Conservation (phyloP, 768 basidiomycete species). For the Tephrocybe sp. region DNA sequence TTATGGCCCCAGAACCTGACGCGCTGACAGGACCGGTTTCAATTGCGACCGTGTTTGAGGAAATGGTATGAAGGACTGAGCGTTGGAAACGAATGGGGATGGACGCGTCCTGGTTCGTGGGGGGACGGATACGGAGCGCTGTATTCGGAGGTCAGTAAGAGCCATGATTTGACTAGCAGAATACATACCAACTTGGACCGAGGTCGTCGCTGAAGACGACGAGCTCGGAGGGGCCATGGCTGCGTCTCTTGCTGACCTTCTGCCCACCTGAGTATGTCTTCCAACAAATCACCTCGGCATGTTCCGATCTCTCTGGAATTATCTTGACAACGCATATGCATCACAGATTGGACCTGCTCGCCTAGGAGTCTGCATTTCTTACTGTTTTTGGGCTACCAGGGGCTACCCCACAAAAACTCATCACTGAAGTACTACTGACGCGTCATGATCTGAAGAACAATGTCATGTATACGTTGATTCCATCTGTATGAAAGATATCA, state of each 20-base stretch:
- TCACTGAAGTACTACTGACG: too few species aligned
- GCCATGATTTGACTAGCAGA: not conserved
- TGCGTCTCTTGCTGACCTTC: constrained; percentile 32
- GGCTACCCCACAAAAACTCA: too few species aligned
- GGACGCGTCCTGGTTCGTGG: constrained; percentile 80
- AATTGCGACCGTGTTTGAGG: constrained; percentile 75
- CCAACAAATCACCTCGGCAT: constrained; percentile 34
- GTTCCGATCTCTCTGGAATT: constrained; percentile 24
- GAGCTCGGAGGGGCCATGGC: constrained; percentile 75
- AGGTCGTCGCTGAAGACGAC: constrained; percentile 73
- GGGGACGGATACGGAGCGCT: constrained; percentile 90
- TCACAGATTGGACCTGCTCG: not conserved
- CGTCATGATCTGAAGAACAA: too few species aligned
- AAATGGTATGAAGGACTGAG: constrained; percentile 76
- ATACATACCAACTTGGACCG: constrained; percentile 89
- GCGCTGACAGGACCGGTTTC: constrained; percentile 62
- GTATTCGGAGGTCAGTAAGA: constrained; percentile 16
- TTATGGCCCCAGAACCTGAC: constrained; percentile 46
- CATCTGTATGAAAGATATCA: too few species aligned
- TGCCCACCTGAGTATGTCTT: constrained; percentile 14
- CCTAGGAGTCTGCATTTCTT: too few species aligned
- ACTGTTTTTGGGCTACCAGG: too few species aligned
- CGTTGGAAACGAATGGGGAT: constrained; percentile 95
- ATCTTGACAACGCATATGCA: constrained; percentile 9
- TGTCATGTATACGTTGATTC: too few species aligned